Conservation (phyloP, 108 stramenopile species). For the Licmophora abbreviata region DNA sequence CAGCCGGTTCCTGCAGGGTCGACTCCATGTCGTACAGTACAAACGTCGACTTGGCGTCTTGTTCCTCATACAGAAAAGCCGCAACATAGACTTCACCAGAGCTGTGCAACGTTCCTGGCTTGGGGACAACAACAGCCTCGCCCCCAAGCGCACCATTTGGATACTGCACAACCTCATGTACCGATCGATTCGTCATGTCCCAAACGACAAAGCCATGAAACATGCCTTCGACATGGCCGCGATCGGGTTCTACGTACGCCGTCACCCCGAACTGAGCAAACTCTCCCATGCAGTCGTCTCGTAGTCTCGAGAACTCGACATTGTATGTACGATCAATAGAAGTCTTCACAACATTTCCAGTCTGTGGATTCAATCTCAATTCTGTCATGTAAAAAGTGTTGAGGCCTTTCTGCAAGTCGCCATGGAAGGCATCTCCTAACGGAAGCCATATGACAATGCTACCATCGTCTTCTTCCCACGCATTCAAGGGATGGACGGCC, state of each 20-base stretch:
- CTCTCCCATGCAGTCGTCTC: background rate
- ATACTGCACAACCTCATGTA: background rate
- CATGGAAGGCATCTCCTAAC: slow-evolving; percentile 16
- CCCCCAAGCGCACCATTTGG: slow-evolving; percentile 3
- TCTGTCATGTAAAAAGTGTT: slow-evolving; percentile 35
- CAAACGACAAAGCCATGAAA: slow-evolving; percentile 2
- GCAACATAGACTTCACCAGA: slow-evolving; percentile 3
- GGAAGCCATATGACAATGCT: slow-evolving; percentile 33
- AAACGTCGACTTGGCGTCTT: background rate
- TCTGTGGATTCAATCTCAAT: slow-evolving; percentile 4
- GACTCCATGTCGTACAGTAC: slow-evolving; percentile 6
- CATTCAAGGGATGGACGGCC: slow-evolving; percentile 32
- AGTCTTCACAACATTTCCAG: background rate
- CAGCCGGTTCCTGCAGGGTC: no score
- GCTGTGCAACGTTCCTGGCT: slow-evolving; percentile 1
- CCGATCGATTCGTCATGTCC: slow-evolving; percentile 1
- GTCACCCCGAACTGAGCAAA: slow-evolving; percentile 1
- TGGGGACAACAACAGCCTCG: slow-evolving; percentile 4
- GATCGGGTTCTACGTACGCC: background rate
- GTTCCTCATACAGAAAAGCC: slow-evolving; percentile 1
- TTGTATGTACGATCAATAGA: background rate
- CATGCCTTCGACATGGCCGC: background rate
- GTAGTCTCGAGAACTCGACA: background rate
- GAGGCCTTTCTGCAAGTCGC: slow-evolving; percentile 17
- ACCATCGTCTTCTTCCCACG: slow-evolving; percentile 34